Evolutionary conservation across 2,329 filamentous ascomycete species (phyloP).

Genomic region (Colletotrichum sp.): DNA sequence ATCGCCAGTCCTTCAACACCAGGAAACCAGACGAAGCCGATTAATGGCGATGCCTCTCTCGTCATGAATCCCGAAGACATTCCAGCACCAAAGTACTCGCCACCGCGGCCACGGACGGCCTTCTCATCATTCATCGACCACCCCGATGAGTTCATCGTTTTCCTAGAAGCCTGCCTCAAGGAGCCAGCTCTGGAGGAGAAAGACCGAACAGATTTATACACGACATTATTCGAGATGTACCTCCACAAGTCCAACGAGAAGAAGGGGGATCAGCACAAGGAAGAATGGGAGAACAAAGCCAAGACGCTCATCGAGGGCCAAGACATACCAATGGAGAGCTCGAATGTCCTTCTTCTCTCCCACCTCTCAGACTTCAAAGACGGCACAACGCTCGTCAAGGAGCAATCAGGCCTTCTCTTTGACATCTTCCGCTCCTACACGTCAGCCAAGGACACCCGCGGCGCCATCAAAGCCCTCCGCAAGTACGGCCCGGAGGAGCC

Average conservation of each 20-base stretch:
- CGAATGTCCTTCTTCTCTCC: constrained; percentile 90
- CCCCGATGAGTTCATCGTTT: constrained; percentile 87
- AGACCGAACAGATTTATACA: constrained; percentile 87
- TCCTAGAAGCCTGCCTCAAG: constrained; percentile 85
- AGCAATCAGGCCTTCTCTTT: constrained; percentile 88
- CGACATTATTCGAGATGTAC: constrained; percentile 98
- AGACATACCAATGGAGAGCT: constrained; percentile 87
- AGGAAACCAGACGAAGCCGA: constrained; percentile 55
- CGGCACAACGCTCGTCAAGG: constrained; percentile 89
- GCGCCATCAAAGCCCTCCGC: constrained; percentile 85
- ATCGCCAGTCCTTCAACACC: constrained; percentile 57
- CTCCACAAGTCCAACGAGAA: constrained; percentile 83
- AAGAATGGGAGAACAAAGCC: constrained; percentile 89
- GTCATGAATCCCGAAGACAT: constrained; percentile 53
- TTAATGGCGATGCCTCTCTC: constrained; percentile 50
- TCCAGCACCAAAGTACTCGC: constrained; percentile 66
- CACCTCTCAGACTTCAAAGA: constrained; percentile 90
- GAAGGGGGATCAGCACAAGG: constrained; percentile 68
- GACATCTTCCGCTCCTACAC: constrained; percentile 98
- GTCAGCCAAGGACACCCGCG: constrained; percentile 86
- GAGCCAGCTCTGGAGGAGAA: constrained; percentile 73
- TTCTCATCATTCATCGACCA: constrained; percentile 98
- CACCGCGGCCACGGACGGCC: constrained; percentile 83
- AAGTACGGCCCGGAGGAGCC: constrained; percentile 94
- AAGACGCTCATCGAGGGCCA: constrained; percentile 85